Percentiles rank a stretch among this genome's conserved stretches.
phyloP scores from a whole-genome alignment of 371 early-diverging fungal genomes.

The Mucor plumbeus region DNA sequence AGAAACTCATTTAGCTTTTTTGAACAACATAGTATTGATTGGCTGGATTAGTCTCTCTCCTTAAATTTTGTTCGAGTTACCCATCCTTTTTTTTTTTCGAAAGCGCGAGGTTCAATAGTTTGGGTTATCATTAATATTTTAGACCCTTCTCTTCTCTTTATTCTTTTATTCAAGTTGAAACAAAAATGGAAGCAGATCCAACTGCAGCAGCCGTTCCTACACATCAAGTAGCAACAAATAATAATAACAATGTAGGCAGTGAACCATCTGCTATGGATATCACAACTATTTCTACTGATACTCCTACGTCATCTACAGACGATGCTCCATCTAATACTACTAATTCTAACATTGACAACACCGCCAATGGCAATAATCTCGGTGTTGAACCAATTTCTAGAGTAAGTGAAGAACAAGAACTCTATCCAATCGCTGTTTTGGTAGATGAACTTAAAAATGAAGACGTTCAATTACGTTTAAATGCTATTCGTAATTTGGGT shows the following conservation, averaged over 20 bases:
- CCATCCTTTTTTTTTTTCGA: neutral
- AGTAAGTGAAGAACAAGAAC: constrained; percentile 49
- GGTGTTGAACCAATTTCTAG: constrained; percentile 10
- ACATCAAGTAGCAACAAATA: neutral
- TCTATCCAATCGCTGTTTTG: constrained; percentile 92
- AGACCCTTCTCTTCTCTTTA: no score
- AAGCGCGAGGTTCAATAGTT: neutral
- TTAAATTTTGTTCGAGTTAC: constrained; percentile 4
- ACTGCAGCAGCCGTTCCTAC: neutral
- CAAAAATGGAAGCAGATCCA: constrained; percentile 1
- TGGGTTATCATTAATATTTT: neutral
- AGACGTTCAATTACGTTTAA: constrained; percentile 90
- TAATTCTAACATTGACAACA: neutral
- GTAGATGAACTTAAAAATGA: constrained; percentile 98
- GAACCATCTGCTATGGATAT: constrained; percentile 1
- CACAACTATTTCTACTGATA: neutral
- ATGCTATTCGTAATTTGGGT: constrained; percentile 90
- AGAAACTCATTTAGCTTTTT: neutral
- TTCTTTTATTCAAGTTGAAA: neutral
- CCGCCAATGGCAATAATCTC: neutral
- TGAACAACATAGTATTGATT: neutral
- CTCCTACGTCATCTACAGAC: constrained; percentile 5
- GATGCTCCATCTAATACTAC: neutral
- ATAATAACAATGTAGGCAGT: neutral
- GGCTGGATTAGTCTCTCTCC: neutral